Evolutionary conservation across 2,329 filamentous ascomycete species (phyloP).

Genomic region (Neurospora crassa): DNA sequence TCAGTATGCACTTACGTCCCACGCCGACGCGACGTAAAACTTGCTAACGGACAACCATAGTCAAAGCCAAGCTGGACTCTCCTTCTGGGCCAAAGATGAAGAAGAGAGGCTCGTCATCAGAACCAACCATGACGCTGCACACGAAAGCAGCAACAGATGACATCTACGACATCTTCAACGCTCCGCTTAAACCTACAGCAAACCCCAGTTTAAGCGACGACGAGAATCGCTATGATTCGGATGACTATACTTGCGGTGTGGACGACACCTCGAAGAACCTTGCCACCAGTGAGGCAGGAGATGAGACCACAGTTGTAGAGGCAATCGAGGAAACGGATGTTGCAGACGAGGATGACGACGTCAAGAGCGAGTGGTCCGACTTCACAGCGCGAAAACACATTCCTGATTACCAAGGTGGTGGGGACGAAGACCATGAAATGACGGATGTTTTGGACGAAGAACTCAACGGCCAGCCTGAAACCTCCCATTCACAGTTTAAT

Average conservation of each 20-base stretch:
- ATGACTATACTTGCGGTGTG: constrained; percentile 76
- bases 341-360: constrained; percentile 27
- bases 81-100: constrained; percentile 74
- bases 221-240: constrained; percentile 62
- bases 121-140: constrained; percentile 98
- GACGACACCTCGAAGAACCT: constrained; percentile 76
- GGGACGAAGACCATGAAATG: constrained; percentile 20
- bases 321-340: constrained; percentile 27
- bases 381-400: constrained; percentile 68
- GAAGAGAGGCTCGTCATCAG: constrained; percentile 49
- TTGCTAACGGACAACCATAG: constrained; percentile 34
- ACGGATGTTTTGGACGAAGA: background rate
- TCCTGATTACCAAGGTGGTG: constrained; percentile 33
- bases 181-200: constrained; percentile 48
- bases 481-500: background rate
- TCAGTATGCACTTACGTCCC: constrained; percentile 51
- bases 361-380: constrained; percentile 75
- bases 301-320: constrained; percentile 37
- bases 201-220: constrained; percentile 35
- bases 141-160: constrained; percentile 93
- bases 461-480: background rate
- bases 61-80: constrained; percentile 89
- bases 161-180: constrained; percentile 95
- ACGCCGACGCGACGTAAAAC: too few relatives aligned
- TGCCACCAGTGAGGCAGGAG: constrained; percentile 31